Evolutionary conservation across 345 rosid genomes (phyloP), one percentile per base, ranked within the genome.

Genomic region (Rubroshorea leprosula): DNA sequence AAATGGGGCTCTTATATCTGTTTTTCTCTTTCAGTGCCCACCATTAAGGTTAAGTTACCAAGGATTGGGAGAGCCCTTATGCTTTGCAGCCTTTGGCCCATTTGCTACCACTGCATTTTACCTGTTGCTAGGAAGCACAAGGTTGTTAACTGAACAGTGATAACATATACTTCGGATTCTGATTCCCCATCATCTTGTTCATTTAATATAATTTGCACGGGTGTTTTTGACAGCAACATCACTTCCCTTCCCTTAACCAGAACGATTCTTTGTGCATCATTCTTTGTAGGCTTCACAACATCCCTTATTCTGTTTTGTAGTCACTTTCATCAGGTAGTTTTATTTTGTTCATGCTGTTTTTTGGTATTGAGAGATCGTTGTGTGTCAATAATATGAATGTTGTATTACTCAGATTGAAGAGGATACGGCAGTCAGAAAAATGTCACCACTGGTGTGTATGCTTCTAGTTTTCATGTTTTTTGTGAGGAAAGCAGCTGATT

Each of bases 11-110:
- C 43, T 54, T 8, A 29, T 16, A 38, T 15, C 11, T 55, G 19
- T 39, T 41, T 51, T 13, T 55, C 22, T 45, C 17, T 51, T 62
- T 57, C 64, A 86, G 98, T 91, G 96, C 72, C 98, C 98, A 0
- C 98, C 96, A 52, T 91, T 91, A 70, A 77, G 96, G 65, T 66
- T 88, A 66, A 88, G 95, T 77, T 91, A 88, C 81, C 87, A 74
- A 58, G 96, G 98, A 71, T 55, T 91, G 54, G 98, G 98, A 70
- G 96, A 91, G 82, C 95, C 98, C 1, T 66, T 91, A 72, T 88
- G 95, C 67, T 91, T 88, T 64, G 86, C 92, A 38, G 96, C 96
- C 39, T 91, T 88, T 54, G 96, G 98, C 41, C 98, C 93, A 19
- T 88, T 91, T 70, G 92, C 98, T 46, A 91, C 95, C 4, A 75